These are phyloP conservation scores for Pseudocercospora fuligena DNA, from an alignment of 2,329 filamentous ascomycete species.

Conservation along the genomic window DNA sequence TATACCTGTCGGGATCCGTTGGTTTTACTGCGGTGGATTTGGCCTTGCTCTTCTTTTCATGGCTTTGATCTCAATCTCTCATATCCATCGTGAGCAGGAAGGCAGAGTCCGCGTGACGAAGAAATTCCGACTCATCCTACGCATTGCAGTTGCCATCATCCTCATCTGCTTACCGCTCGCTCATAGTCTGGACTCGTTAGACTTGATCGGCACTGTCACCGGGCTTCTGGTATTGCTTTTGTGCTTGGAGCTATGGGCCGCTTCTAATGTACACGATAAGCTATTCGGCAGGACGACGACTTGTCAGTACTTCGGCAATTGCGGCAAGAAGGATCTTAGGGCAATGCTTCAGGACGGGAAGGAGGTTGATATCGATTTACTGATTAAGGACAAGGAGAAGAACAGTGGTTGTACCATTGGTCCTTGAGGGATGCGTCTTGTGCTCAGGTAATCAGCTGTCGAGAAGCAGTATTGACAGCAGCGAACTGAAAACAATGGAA, in stretches of 20 bases:
- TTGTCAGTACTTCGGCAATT: constrained; percentile 37
- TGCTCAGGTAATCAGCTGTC: not conserved
- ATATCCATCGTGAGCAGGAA: constrained; percentile 60
- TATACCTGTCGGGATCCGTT: constrained; percentile 60
- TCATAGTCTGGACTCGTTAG: constrained; percentile 43
- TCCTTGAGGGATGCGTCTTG: constrained; percentile 5
- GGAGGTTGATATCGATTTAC: constrained; percentile 27
- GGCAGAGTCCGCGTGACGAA: constrained; percentile 56
- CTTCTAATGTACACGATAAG: constrained; percentile 28
- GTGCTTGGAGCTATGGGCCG: constrained; percentile 41
- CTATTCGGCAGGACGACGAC: constrained; percentile 25
- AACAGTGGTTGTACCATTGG: constrained; percentile 25
- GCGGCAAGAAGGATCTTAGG: constrained; percentile 46
- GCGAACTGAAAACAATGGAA: not conserved
- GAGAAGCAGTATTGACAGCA: not conserved
- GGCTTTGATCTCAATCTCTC: constrained; percentile 59
- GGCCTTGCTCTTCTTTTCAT: constrained; percentile 61
- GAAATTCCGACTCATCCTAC: constrained; percentile 56
- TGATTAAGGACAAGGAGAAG: constrained; percentile 25
- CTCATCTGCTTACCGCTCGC: constrained; percentile 61
- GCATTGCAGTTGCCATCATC: constrained; percentile 56
- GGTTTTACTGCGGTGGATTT: constrained; percentile 69
- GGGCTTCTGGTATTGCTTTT: constrained; percentile 44
- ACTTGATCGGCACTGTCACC: constrained; percentile 47
- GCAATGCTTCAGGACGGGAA: constrained; percentile 27